Evolutionary conservation across 441 rosid genomes (phyloP), one percentile per base, ranked within the genome.

Genomic region (Metrosideros polymorpha): DNA sequence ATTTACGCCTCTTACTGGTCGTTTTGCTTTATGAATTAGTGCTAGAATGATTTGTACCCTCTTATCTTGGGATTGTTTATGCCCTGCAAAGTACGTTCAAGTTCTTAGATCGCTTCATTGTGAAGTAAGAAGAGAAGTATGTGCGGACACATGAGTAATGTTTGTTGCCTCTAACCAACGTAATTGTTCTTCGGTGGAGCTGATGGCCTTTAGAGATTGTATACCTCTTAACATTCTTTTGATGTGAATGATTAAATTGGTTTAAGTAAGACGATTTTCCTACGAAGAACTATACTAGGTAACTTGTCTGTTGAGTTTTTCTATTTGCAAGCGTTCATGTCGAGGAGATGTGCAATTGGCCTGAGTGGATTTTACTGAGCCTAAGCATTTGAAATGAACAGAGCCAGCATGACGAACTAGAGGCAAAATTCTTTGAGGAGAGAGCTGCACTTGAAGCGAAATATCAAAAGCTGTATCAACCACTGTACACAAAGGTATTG

Each of bases 371-470:
- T 39, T 39, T 39, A 39, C 79, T 71, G 47, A 71, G 22, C 79
- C n/a, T 39, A 47, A 10, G 79, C 49, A 39, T 66, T 45, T 43
- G 79, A 84, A n/a, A 77, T 82, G 22, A 87, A 24, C 96, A 98
- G 99, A 89, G 94, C 85, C 92, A 95, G 83, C 93, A 96, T 89
- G 95, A 98, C 89, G 98, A 93, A 79, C 54, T 98, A 39, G 99
- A 98, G 92, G 95, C 94, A 1, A 95, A 95, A 82, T 98, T 98
- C 87, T 94, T 95, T 47, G 98, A 95, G 92, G 99, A 98, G 90
- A 95, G 95, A 66, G 98, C 97, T 77, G 98, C 95, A 9, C 93
- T 96, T 24, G 98, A 98, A 90, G 97, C 97, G n/a, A 96, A 94
- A 82, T 96, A 96, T 84, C 98, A 96, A 85, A 94, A 94, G 86